phyloP scores from a whole-genome alignment of 2,329 filamentous ascomycete genomes.

The Paraconiothyrium sp. region DNA sequence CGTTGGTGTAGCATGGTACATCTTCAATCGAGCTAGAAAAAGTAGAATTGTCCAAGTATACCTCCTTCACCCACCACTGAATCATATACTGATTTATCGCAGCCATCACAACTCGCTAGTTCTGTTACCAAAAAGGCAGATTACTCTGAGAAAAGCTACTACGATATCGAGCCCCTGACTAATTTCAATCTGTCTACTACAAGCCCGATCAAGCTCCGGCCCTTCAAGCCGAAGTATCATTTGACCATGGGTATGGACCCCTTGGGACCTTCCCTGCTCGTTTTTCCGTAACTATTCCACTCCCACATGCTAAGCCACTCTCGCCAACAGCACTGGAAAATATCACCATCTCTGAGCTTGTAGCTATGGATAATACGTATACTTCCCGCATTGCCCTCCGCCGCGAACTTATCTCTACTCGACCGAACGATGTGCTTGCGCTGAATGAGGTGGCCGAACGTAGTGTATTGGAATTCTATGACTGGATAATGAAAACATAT shows the following conservation, averaged over 20 bases:
- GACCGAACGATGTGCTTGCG: conserved; percentile 55
- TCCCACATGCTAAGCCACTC: neutral
- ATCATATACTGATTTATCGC: too few relatives aligned
- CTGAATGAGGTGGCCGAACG: conserved; percentile 49
- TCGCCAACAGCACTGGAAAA: conserved; percentile 60
- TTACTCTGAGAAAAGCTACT: conserved; percentile 46
- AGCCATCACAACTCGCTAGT: too few relatives aligned
- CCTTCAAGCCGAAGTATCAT: conserved; percentile 70
- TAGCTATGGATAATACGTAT: conserved; percentile 69
- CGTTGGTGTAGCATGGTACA: too few relatives aligned
- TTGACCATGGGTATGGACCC: conserved; percentile 67
- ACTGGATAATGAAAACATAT: conserved; percentile 62
- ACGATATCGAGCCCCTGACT: conserved; percentile 56
- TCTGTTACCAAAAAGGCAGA: neutral
- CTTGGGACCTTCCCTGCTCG: too few relatives aligned
- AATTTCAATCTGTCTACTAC: conserved; percentile 62
- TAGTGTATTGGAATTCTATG: conserved; percentile 66
- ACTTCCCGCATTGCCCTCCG: conserved; percentile 61
- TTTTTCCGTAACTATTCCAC: neutral
- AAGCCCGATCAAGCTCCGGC: conserved; percentile 63
- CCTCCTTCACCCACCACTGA: too few relatives aligned
- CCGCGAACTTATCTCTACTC: conserved; percentile 52
- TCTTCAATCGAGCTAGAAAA: too few relatives aligned
- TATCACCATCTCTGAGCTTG: conserved; percentile 62
- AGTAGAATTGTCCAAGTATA: too few relatives aligned